These are phyloP conservation scores for Colletotrichum filicis DNA, from an alignment of 2,329 filamentous ascomycete species.

Conservation along the genomic window DNA sequence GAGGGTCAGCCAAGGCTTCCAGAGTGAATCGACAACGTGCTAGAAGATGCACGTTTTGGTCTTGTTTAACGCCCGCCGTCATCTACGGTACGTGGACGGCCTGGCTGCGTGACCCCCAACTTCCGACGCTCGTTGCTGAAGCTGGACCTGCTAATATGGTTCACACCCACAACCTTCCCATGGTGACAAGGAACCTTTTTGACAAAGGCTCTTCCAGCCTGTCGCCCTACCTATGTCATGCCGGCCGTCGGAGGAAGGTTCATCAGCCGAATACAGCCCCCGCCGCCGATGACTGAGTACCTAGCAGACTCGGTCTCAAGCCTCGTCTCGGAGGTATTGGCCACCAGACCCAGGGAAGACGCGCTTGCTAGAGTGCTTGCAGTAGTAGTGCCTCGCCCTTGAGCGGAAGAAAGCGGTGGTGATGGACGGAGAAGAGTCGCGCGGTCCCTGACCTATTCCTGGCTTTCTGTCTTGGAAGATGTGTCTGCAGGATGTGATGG, in stretches of 20 bases:
- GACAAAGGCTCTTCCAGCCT: background rate
- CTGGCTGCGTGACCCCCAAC: slow-evolving; percentile 10
- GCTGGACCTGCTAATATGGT: background rate
- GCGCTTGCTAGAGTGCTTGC: slow-evolving; percentile 30
- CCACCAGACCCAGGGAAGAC: background rate
- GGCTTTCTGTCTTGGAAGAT: background rate
- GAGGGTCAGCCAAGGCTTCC: slow-evolving; percentile 24
- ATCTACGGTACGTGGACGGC: slow-evolving; percentile 5
- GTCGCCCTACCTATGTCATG: background rate
- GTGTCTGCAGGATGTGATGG: background rate
- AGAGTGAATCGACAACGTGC: slow-evolving; percentile 3
- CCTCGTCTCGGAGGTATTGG: slow-evolving; percentile 14
- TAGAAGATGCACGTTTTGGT: slow-evolving; percentile 17
- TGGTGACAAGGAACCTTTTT: background rate
- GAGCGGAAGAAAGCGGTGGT: slow-evolving; percentile 12
- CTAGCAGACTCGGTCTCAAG: slow-evolving; percentile 9
- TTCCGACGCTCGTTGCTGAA: background rate
- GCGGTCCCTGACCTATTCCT: background rate
- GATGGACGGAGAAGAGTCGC: slow-evolving; percentile 2
- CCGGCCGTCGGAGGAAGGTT: background rate
- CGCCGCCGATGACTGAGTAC: background rate
- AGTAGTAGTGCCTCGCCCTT: slow-evolving; percentile 17
- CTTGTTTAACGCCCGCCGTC: background rate
- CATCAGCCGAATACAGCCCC: slow-evolving; percentile 2
- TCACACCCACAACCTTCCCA: background rate